Conservation (phyloP, 75 land plant species). For the Pseudotsuga menziesii region DNA sequence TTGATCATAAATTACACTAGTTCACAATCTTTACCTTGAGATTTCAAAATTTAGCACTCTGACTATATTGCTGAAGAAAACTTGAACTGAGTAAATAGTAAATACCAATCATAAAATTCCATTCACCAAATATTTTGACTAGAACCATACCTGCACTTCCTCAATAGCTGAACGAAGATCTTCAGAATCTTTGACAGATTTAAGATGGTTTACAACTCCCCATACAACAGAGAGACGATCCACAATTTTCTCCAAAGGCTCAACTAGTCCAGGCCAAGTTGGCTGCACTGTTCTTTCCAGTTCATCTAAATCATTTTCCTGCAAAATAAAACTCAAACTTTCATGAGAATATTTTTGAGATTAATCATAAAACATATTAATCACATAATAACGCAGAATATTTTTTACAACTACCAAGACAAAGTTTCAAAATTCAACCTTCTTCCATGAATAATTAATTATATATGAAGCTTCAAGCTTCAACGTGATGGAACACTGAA, state of each 20-base stretch:
- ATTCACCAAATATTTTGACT: not conserved
- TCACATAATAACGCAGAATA: not conserved
- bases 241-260: conserved; percentile 70
- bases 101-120: not conserved
- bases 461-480: not conserved
- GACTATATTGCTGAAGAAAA: not conserved
- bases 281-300: conserved; percentile 75
- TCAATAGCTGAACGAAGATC: conserved; percentile 81
- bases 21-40: not conserved
- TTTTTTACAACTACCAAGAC: not conserved
- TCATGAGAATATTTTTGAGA: too few relatives aligned
- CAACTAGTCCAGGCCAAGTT: conserved; percentile 64
- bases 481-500: not conserved
- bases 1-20: not conserved
- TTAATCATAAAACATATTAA: not conserved
- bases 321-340: not conserved
- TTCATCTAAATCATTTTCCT: conserved; percentile 64
- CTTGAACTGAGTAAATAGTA: not conserved
- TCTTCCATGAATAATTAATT: not conserved
- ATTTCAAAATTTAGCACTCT: not conserved
- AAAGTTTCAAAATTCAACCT: not conserved
- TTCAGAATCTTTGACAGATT: conserved; percentile 71
- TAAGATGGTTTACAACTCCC: conserved; percentile 79
- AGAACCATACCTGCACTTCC: conserved; percentile 66
- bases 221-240: conserved; percentile 70